Base-by-base conservation (phyloP, 495 filamentous ascomycete species). In the Pyrenula massariospora region DNA sequence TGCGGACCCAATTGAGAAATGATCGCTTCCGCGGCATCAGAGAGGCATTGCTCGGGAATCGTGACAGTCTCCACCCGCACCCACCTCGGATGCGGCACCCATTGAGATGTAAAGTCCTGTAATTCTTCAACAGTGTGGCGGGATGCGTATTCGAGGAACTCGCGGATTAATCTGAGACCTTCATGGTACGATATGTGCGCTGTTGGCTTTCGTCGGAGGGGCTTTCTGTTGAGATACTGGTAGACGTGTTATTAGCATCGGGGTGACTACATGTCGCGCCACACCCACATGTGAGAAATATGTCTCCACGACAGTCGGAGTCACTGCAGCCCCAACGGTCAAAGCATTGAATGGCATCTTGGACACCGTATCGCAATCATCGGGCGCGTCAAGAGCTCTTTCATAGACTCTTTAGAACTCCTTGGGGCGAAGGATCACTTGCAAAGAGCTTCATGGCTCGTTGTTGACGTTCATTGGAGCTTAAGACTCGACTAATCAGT, bases 181-280 rank as follows among this genome's bases (percentile, higher is more conserved):
- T 95, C 86, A 62, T 96, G 87, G 68, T 97, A 97, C 22, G 89
- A 90, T 59, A 97, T 81, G 63, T 92, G 89, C 1, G 86, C 83
- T 21, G 85, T 91, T 1, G 91, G 91, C 54, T 89, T 90, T 55
- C 87, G 77, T 55, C 77, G 82, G 10, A 85, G 77, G 2, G 82
- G 75, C 63, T 85, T 89, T 54, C 86, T 86, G 63, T 94, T 83
- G 55, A 93, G 72, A 64, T 91, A 97, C 89, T 94, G 62, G 55
- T 24, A 22, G 49, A 10, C 50, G 21, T 25, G 55, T 55, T 42
- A 58, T 54, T 31, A 11, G 21, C 31, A 48, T 3, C 1, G 19
- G 25, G 53, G 48, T 12, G 24, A 1, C 19, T 22, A 22, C 20
- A 22, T 25, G n/a, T n/a, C n/a, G n/a, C 21, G 52, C 12, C 12